Evolutionary conservation across 2,329 filamentous ascomycete genomes (phyloP).

Genomic region (Scedosporium apiospermum): DNA sequence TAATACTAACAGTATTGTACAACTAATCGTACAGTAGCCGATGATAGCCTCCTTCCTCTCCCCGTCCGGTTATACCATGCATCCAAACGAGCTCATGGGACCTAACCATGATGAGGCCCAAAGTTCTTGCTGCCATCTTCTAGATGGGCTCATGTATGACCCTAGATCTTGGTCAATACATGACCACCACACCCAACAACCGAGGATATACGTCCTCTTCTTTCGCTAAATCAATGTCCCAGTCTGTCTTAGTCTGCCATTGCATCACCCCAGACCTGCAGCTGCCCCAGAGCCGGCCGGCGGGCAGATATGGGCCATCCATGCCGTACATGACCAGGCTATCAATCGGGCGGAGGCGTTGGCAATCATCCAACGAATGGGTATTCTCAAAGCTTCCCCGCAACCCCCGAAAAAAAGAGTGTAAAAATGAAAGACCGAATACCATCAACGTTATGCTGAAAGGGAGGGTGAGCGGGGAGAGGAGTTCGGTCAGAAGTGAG

Average conservation of each 20-base stretch:
- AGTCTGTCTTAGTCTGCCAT: background rate
- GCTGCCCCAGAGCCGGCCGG: background rate
- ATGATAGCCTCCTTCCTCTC: background rate
- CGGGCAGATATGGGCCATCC: background rate
- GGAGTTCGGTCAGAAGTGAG: background rate
- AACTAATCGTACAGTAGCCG: background rate
- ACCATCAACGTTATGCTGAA: background rate
- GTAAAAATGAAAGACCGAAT: background rate
- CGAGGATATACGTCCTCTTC: background rate
- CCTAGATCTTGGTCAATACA: no score
- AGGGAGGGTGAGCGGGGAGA: background rate
- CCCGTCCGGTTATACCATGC: background rate
- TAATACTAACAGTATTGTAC: background rate
- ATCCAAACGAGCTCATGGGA: background rate
- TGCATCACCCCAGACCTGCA: background rate
- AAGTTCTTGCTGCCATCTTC: no score
- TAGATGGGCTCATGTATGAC: no score
- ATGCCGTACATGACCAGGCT: background rate
- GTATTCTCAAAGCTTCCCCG: background rate
- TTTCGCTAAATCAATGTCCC: background rate
- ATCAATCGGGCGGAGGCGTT: background rate
- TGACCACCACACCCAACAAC: no score
- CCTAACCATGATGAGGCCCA: no score
- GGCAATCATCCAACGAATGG: background rate
- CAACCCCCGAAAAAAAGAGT: background rate